Evolutionary conservation across 805 yeast genomes (phyloP).

Genomic region (Candida broadrunensis): DNA sequence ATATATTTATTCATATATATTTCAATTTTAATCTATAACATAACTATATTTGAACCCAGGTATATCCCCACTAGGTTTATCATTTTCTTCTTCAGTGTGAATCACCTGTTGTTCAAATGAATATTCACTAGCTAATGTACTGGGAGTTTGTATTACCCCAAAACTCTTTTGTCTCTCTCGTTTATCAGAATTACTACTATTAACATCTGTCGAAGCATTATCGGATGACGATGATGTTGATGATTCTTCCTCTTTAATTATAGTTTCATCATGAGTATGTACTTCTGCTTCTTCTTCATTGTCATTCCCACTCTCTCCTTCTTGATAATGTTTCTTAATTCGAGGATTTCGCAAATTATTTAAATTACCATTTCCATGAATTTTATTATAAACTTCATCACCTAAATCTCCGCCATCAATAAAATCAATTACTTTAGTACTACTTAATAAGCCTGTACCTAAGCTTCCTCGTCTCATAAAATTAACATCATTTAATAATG

Average conservation of each 20-base stretch:
- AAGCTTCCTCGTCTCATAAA: background rate
- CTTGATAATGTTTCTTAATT: slow-evolving; percentile 25
- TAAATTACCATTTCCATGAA: slow-evolving; percentile 16
- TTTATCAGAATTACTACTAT: background rate
- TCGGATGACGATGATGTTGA: too few species aligned
- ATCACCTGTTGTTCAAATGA: too few species aligned
- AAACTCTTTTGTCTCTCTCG: slow-evolving; percentile 14
- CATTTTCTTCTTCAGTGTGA: too few species aligned
- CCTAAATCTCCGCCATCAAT: slow-evolving; percentile 23
- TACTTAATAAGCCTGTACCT: slow-evolving; percentile 12
- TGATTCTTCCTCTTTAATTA: background rate
- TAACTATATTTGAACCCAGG: slow-evolving; percentile 16
- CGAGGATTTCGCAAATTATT: slow-evolving; percentile 23
- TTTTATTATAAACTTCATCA: slow-evolving; percentile 15
- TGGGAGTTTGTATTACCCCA: slow-evolving; percentile 8
- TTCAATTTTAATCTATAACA: slow-evolving; percentile 7
- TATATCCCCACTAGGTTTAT: background rate
- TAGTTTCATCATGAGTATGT: background rate
- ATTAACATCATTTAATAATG: slow-evolving; percentile 18
- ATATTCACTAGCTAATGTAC: background rate
- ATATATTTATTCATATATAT: too few species aligned
- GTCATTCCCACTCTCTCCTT: slow-evolving; percentile 1
- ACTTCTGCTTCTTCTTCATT: background rate
- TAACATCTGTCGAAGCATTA: background rate
- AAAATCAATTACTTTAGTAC: slow-evolving; percentile 20